Evolutionary conservation across 345 rosid genomes (phyloP), one percentile per base, ranked within the genome.

Genomic region (Lepidium aucheri): DNA sequence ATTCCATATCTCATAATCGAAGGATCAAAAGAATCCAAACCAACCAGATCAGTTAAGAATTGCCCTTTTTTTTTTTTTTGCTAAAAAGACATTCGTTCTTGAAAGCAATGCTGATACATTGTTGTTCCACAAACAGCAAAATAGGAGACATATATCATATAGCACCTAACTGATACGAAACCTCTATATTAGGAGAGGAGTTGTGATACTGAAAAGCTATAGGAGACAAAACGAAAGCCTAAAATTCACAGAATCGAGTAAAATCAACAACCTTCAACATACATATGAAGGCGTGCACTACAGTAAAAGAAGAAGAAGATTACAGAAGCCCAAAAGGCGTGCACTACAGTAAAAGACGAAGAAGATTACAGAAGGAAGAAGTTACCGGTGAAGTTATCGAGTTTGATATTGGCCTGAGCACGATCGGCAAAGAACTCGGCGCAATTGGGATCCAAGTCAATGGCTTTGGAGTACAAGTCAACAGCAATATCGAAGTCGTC

Each of bases 361-460:
- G 51, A 20, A 2, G 28, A 42, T 14, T 13, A 42, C 9, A 50
- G 60, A 41, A 41, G 0, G 1, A 53, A 44, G 24, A 53, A 70
- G 32, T 38, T 65, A 91, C 99, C 97, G 4, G 97, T 75, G 69
- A 89, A 72, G 68, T 67, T 79, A 10, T n/a, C 4, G 85, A 87
- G 89, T 65, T 95, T 95, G 78, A 86, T 78, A 66, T 82, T 80
- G 73, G 95, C 94, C 72, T 95, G 99, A 60, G 99, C 94, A 20
- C 98, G 95, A 77, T 95, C 93, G 3, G 89, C 91, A 69, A 68
- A 83, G 56, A 87, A 83, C 22, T 85, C 98, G 1, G 97, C 82
- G 65, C 69, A 74, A 11, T 62, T 75, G 60, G 99, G 91, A 83
- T 72, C 72, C 46, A 86, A 76, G 10, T 57, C 55, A 74, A 95